Percentiles rank a stretch among this genome's conserved stretches.
Evolutionary conservation across 2,329 filamentous ascomycete species (phyloP).

Genomic region (Periconia sp.): DNA sequence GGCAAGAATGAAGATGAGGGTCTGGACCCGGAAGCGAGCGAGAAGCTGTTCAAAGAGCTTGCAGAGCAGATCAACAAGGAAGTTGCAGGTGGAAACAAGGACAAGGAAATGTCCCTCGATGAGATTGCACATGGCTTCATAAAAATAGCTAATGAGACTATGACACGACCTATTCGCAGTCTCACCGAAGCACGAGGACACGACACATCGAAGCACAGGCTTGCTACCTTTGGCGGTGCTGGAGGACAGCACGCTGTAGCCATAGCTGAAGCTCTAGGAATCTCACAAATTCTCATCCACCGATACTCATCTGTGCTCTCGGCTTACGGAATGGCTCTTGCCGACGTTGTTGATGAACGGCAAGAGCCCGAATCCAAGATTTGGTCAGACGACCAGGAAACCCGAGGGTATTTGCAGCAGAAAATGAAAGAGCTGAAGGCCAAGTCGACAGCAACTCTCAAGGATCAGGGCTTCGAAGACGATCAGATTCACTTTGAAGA

Average conservation of each 20-base stretch:
- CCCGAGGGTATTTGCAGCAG: constrained; percentile 66
- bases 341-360: constrained; percentile 89
- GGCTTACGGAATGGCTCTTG: constrained; percentile 90
- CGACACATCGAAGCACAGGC: constrained; percentile 86
- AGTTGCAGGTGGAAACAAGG: constrained; percentile 63
- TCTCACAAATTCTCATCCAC: constrained; percentile 84
- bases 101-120: constrained; percentile 73
- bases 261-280: constrained; percentile 83
- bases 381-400: constrained; percentile 64
- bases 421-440: constrained; percentile 82
- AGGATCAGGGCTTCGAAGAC: constrained; percentile 79
- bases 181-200: constrained; percentile 92
- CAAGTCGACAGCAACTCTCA: constrained; percentile 71
- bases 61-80: constrained; percentile 80
- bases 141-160: constrained; percentile 88
- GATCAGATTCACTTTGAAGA: constrained; percentile 82
- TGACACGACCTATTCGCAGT: constrained; percentile 88
- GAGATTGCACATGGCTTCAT: constrained; percentile 90
- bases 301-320: constrained; percentile 88
- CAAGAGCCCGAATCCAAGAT: constrained; percentile 75
- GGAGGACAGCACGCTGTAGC: constrained; percentile 93
- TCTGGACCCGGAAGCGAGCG: constrained; percentile 77
- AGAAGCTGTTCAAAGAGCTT: constrained; percentile 75
- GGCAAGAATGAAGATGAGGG: constrained; percentile 85
- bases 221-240: constrained; percentile 91